A percentile compares a stretch with the other conserved stretches of the same genome.
Conservation (phyloP, 441 rosid genomes). For the Gossypium schwendimanii region DNA sequence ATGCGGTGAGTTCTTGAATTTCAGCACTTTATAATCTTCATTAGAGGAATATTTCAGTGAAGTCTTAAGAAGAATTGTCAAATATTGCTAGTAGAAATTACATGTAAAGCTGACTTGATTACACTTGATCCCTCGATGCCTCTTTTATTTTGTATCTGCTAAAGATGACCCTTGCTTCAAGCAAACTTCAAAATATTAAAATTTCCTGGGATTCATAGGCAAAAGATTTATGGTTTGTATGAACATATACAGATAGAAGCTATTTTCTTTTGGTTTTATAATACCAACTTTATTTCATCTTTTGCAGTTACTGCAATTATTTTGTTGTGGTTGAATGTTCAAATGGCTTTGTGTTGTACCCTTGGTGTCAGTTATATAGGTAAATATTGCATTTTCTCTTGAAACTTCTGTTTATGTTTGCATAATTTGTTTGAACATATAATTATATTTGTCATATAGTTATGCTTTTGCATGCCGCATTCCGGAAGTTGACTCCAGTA, state of each 20-base stretch:
- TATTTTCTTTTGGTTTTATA: background rate
- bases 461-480: constrained; percentile 71
- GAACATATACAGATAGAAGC: background rate
- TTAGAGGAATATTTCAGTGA: background rate
- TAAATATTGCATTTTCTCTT: constrained; percentile 16
- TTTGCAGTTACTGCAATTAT: constrained; percentile 66
- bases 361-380: constrained; percentile 68
- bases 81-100: background rate
- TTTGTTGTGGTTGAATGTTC: constrained; percentile 67
- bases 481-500: constrained; percentile 61
- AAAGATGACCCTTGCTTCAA: background rate
- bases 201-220: background rate
- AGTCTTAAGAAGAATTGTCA: background rate
- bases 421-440: background rate
- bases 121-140: background rate
- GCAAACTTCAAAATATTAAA: background rate
- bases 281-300: constrained; percentile 11
- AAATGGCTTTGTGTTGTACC: constrained; percentile 75
- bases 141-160: background rate
- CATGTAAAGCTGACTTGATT: background rate
- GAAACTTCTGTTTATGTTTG: background rate
- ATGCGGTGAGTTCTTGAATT: constrained; percentile 45
- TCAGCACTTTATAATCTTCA: background rate
- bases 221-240: background rate
- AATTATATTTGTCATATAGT: constrained; percentile 26